Conservation (phyloP, 768 basidiomycete genomes). For the Daedalea quercina region DNA sequence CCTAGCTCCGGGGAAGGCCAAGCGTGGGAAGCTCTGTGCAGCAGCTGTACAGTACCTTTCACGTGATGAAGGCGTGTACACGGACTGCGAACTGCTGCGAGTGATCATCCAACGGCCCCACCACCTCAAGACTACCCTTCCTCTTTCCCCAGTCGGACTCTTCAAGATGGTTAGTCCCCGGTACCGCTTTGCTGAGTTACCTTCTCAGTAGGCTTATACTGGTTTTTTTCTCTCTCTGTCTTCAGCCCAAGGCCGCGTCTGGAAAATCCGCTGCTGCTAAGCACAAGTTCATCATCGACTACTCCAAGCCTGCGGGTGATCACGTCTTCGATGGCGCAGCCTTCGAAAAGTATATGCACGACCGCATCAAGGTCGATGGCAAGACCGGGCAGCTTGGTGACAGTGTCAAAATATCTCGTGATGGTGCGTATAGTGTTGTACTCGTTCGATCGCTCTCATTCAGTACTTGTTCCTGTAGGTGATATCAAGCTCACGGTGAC, state of each 20-base stretch:
- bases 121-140: slow-evolving; percentile 16
- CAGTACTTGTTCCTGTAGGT: slow-evolving; percentile 31
- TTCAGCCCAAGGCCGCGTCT: slow-evolving; percentile 53
- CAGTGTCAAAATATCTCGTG: slow-evolving; percentile 76
- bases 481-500: slow-evolving; percentile 80
- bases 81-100: slow-evolving; percentile 4
- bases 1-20: background rate
- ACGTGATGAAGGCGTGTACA: slow-evolving; percentile 1
- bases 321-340: slow-evolving; percentile 55
- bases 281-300: slow-evolving; percentile 83
- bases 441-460: background rate
- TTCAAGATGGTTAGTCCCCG: slow-evolving; percentile 68
- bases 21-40: slow-evolving; percentile 18
- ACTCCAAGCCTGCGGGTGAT: slow-evolving; percentile 71
- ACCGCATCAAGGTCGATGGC: slow-evolving; percentile 89
- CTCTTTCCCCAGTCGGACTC: slow-evolving; percentile 9
- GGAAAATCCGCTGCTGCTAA: slow-evolving; percentile 48
- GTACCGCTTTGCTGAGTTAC: slow-evolving; percentile 81
- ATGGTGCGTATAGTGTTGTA: slow-evolving; percentile 74
- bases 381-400: slow-evolving; percentile 92
- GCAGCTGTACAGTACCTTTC: slow-evolving; percentile 46
- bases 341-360: slow-evolving; percentile 86
- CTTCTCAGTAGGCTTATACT: slow-evolving; percentile 88
- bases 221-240: slow-evolving; percentile 26
- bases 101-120: slow-evolving; percentile 18